Percentiles rank a stretch among this genome's conserved stretches.
Evolutionary conservation across 345 rosid genomes (phyloP).

Genomic region (Brassica incana): DNA sequence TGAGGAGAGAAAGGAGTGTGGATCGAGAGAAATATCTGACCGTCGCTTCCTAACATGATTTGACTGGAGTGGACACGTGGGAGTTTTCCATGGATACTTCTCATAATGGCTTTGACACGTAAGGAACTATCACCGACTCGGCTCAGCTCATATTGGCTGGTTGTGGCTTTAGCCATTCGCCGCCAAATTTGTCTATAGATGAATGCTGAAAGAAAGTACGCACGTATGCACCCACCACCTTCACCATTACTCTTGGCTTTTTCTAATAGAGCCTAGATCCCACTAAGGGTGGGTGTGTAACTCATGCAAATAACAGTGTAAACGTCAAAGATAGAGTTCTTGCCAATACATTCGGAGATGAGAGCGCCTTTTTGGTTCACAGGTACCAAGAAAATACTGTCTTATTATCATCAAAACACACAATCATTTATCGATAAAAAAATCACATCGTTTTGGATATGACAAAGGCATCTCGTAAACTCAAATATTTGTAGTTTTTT

Average conservation of each 20-base stretch:
- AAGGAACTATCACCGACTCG: neutral
- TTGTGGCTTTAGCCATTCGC: constrained; percentile 18
- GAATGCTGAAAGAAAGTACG: neutral
- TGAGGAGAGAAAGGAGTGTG: constrained; percentile 12
- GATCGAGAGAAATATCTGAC: constrained; percentile 20
- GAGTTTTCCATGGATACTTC: constrained; percentile 10
- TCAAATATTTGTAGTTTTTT: neutral
- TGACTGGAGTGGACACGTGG: constrained; percentile 19
- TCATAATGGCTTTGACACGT: constrained; percentile 5
- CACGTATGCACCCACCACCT: neutral
- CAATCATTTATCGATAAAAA: too few relatives aligned
- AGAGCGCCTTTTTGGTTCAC: neutral
- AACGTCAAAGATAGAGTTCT: neutral
- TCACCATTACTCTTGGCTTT: neutral
- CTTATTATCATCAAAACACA: too few relatives aligned
- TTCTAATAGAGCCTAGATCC: neutral
- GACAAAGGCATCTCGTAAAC: neutral
- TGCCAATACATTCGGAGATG: neutral
- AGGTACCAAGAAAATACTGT: neutral
- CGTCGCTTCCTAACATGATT: constrained; percentile 23
- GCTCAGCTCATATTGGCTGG: constrained; percentile 7
- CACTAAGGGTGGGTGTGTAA: neutral
- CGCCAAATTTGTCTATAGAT: constrained; percentile 9
- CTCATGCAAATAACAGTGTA: neutral
- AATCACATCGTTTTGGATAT: neutral